These are phyloP conservation scores for Oenanthe sinensis DNA, from an alignment of 129 eudicot species.

Conservation along the genomic window DNA sequence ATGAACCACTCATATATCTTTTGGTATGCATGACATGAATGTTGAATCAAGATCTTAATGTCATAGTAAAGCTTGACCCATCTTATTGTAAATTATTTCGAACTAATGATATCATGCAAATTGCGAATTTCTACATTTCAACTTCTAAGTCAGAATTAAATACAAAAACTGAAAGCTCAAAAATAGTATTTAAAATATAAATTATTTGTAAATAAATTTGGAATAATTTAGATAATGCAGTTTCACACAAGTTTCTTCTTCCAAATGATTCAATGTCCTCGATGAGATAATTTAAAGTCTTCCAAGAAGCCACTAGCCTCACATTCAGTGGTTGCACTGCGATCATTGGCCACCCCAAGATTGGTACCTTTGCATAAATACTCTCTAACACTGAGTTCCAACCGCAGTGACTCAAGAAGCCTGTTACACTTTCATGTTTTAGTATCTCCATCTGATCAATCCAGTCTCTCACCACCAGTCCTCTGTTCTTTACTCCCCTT, in stretches of 20 bases:
- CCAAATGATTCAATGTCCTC: slow-evolving; percentile 12
- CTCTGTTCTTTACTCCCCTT: slow-evolving; percentile 29
- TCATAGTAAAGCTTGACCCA: too few relatives aligned
- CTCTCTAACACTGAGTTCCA: slow-evolving; percentile 51
- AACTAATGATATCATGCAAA: too few relatives aligned
- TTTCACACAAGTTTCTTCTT: too few relatives aligned
- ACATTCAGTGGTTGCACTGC: slow-evolving; percentile 49
- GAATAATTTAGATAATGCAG: too few relatives aligned
- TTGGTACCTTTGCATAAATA: slow-evolving; percentile 43
- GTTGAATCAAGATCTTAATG: too few relatives aligned
- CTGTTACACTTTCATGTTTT: slow-evolving; percentile 25
- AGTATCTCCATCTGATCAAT: slow-evolving; percentile 41
- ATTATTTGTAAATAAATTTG: too few relatives aligned
- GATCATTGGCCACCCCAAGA: slow-evolving; percentile 57
- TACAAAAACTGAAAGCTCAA: too few relatives aligned
- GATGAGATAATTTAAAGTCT: slow-evolving; percentile 15
- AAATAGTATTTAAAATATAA: too few relatives aligned
- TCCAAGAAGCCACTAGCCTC: slow-evolving; percentile 36
- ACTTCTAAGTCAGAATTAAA: too few relatives aligned
- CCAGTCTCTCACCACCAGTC: slow-evolving; percentile 44
- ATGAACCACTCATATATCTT: background rate
- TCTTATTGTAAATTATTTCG: too few relatives aligned
- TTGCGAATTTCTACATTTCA: too few relatives aligned
- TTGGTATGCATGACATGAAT: slow-evolving; percentile 5
- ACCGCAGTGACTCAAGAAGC: slow-evolving; percentile 51